Conservation (phyloP, 495 filamentous ascomycete species). For the Daldinia grandis region DNA sequence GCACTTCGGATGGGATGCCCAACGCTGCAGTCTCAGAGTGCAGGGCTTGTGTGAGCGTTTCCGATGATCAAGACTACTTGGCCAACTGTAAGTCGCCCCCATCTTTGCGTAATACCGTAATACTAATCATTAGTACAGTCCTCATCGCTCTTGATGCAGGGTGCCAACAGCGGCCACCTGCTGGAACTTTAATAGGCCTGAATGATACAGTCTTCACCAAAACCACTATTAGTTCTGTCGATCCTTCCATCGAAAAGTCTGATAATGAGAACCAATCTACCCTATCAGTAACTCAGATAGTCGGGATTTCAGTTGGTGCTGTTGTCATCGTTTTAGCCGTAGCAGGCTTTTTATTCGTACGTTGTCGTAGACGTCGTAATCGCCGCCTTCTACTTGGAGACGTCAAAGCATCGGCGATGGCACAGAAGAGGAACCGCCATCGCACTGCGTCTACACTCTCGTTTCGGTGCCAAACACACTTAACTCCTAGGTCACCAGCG, state of each 20-base stretch:
- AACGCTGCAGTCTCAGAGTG: slow-evolving; percentile 45
- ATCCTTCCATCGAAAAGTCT: slow-evolving; percentile 39
- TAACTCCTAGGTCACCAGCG: slow-evolving; percentile 49
- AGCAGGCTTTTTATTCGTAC: slow-evolving; percentile 48
- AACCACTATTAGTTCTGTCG: slow-evolving; percentile 52
- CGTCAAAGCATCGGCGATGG: slow-evolving; percentile 29
- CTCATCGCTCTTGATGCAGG: slow-evolving; percentile 58
- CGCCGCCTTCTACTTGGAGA: slow-evolving; percentile 44
- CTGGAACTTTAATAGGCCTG: slow-evolving; percentile 53
- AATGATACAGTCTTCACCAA: slow-evolving; percentile 59
- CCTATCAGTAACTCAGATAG: slow-evolving; percentile 47
- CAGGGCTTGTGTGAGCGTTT: slow-evolving; percentile 50
- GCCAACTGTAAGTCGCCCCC: slow-evolving; percentile 49
- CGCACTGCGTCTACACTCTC: slow-evolving; percentile 54
- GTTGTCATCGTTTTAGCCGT: slow-evolving; percentile 45
- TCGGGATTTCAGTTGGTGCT: slow-evolving; percentile 48
- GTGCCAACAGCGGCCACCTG: slow-evolving; percentile 56
- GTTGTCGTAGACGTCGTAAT: slow-evolving; percentile 51
- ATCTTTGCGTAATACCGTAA: not conserved
- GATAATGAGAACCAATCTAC: slow-evolving; percentile 19
- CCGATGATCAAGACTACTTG: slow-evolving; percentile 48
- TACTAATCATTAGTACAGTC: slow-evolving; percentile 44
- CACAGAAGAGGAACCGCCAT: slow-evolving; percentile 36
- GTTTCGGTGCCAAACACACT: slow-evolving; percentile 59
- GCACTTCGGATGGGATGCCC: slow-evolving; percentile 44